These are phyloP conservation scores for Haematococcus lacustris DNA, from an alignment of 139 green algal species.

Conservation along the genomic window DNA sequence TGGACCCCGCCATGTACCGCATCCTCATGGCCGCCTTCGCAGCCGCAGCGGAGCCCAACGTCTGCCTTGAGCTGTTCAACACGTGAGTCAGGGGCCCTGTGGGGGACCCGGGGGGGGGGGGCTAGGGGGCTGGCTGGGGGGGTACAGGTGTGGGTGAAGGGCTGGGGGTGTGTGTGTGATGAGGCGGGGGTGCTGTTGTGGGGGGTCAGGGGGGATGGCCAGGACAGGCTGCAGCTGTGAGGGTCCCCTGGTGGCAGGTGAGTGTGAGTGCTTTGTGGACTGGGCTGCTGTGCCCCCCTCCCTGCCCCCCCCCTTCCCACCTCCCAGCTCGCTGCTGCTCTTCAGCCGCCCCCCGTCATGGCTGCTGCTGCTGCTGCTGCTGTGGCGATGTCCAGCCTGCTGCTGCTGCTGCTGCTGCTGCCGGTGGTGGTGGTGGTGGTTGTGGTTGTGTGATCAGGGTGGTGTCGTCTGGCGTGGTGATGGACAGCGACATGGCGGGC, in stretches of 20 bases:
- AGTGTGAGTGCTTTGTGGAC: no score
- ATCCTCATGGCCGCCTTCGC: slow-evolving; percentile 20
- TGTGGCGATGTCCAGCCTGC: background rate
- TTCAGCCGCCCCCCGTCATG: no score
- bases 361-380: no score
- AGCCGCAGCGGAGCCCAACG: slow-evolving; percentile 14
- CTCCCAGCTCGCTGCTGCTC: no score
- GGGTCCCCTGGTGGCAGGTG: no score
- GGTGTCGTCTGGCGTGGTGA: background rate
- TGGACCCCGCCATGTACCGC: slow-evolving; percentile 13
- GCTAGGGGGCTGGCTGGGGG: background rate
- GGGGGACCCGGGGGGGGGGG: no score
- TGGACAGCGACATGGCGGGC: slow-evolving; percentile 16
- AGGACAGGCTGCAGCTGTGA: no score
- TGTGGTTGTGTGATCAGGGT: background rate
- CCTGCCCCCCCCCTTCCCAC: background rate
- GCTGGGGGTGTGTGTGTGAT: background rate
- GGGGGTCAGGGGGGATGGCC: no score
- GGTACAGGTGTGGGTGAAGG: background rate
- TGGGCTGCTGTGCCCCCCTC: no score
- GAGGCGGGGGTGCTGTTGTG: no score
- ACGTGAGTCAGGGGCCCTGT: no score
- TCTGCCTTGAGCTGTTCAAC: slow-evolving; percentile 29
- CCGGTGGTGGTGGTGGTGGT: background rate
- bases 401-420: background rate